Base-by-base conservation (phyloP, 208 protist species). In the Leishmania tropica region DNA sequence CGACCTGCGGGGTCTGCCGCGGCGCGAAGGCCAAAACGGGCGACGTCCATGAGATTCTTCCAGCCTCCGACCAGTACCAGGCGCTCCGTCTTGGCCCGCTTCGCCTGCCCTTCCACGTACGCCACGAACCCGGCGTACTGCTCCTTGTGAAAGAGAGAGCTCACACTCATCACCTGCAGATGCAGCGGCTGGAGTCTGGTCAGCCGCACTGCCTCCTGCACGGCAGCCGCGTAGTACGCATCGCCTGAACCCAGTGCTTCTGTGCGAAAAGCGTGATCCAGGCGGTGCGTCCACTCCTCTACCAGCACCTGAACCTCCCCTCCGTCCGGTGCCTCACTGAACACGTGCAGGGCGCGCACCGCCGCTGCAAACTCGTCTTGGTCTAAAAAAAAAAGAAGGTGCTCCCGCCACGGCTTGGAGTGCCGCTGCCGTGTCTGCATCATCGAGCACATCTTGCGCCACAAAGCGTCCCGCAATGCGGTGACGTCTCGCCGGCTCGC, bases 31-130 rank as follows among this genome's bases (percentile, higher is more conserved):
- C 92, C 92, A 64, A 88, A 84, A 17, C 78, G 80, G 21, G 87
- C 85, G 15, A 92, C 80, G 11, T 80, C 75, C 68, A 78, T 78
- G 31, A 95, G 75, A 24, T 75, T 76, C 45, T 83, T 67, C 51
- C 81, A 81, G 42, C 93, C 89, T 42, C 93, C 93, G 21, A 94
- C 86, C 40, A 96, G 85, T 45, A 87, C 88, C 35, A 93, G 86
- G 5, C 90, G 86, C 80, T 94, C 90, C 24, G 87, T 89, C 74
- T 78, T 85, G 21, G 72, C 64, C 73, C 87, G 75, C 62, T 87
- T 89, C 19, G 90, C 83, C 40, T 56, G 19, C 76, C 75, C 84
- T 58, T 86, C 78, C 7, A 86, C 79, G 56, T 83, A 86, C 54
- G 78, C 64, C 24, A 85, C 79, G 71, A 95, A 95, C 51, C 80